Conservation (phyloP, 2,329 filamentous ascomycete genomes). For the Penicillium polonicum region DNA sequence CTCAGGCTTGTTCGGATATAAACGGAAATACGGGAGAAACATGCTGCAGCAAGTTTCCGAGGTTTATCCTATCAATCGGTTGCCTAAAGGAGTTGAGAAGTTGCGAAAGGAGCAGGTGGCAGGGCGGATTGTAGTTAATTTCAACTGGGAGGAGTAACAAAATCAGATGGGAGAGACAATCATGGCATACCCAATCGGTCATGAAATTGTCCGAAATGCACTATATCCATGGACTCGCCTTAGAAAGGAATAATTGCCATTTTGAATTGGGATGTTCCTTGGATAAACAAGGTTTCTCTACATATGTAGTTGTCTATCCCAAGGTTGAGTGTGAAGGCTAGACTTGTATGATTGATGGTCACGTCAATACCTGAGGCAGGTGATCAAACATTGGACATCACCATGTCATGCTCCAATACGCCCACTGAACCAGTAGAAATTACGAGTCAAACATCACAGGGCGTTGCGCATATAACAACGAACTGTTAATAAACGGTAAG, state of each 20-base stretch:
- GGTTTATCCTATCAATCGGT: too few relatives aligned
- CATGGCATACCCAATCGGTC: neutral
- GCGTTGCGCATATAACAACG: neutral
- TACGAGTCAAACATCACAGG: rapidly evolving
- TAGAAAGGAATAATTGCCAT: neutral
- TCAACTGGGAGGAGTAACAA: too few relatives aligned
- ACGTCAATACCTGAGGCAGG: neutral
- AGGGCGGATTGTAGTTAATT: too few relatives aligned
- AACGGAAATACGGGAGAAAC: too few relatives aligned
- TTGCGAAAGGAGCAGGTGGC: too few relatives aligned
- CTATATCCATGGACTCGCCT: neutral
- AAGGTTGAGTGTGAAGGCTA: neutral
- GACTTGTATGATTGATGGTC: neutral
- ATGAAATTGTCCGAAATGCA: neutral
- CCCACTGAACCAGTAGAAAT: neutral
- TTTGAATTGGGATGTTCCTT: neutral
- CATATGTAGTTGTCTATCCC: neutral
- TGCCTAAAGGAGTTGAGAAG: too few relatives aligned
- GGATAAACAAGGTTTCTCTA: too few relatives aligned
- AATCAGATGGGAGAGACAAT: too few relatives aligned
- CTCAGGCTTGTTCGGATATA: too few relatives aligned
- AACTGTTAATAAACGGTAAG: neutral
- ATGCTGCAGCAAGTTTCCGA: too few relatives aligned
- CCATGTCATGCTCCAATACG: neutral
- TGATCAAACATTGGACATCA: neutral